phyloP scores from a whole-genome alignment of 768 basidiomycete species.

The Gyrodon lividus region DNA sequence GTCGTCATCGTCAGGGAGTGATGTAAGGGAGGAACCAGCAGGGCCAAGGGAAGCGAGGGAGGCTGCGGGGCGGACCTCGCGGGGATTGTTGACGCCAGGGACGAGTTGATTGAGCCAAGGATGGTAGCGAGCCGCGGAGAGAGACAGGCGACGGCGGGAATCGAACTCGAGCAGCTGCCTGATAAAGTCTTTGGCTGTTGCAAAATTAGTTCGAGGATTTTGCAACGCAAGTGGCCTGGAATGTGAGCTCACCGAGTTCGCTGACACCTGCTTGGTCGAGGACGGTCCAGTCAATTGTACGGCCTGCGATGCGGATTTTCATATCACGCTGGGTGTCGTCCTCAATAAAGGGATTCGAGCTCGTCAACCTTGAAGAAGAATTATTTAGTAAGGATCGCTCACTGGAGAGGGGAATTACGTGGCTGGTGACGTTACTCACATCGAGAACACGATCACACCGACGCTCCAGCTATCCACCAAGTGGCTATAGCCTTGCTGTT shows the following conservation, averaged over 20 bases:
- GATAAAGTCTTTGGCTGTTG: slow-evolving; percentile 72
- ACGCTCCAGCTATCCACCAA: slow-evolving; percentile 96
- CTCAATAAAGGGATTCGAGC: slow-evolving; percentile 78
- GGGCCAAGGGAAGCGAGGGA: slow-evolving; percentile 11
- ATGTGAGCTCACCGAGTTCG: slow-evolving; percentile 41
- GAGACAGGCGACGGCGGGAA: slow-evolving; percentile 67
- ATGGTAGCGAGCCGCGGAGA: slow-evolving; percentile 66
- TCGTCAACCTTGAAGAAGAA: slow-evolving; percentile 63
- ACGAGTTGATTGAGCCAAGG: slow-evolving; percentile 59
- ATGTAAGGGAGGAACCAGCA: slow-evolving; percentile 20
- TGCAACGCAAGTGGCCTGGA: background rate
- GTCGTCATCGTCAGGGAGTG: slow-evolving; percentile 21
- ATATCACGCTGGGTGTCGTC: slow-evolving; percentile 61
- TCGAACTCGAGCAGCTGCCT: slow-evolving; percentile 59
- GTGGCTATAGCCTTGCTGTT: slow-evolving; percentile 72
- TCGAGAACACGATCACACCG: slow-evolving; percentile 91
- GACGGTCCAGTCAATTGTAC: slow-evolving; percentile 60
- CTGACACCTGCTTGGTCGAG: slow-evolving; percentile 44
- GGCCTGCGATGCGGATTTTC: slow-evolving; percentile 55
- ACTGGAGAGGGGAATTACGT: background rate
- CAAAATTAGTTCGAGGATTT: slow-evolving; percentile 2
- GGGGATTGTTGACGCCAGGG: background rate
- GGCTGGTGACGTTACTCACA: slow-evolving; percentile 48
- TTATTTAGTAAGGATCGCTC: background rate
- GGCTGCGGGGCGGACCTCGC: slow-evolving; percentile 1